phyloP scores from a whole-genome alignment of 2,329 filamentous ascomycete species.

The Amauroascus verrucosus region DNA sequence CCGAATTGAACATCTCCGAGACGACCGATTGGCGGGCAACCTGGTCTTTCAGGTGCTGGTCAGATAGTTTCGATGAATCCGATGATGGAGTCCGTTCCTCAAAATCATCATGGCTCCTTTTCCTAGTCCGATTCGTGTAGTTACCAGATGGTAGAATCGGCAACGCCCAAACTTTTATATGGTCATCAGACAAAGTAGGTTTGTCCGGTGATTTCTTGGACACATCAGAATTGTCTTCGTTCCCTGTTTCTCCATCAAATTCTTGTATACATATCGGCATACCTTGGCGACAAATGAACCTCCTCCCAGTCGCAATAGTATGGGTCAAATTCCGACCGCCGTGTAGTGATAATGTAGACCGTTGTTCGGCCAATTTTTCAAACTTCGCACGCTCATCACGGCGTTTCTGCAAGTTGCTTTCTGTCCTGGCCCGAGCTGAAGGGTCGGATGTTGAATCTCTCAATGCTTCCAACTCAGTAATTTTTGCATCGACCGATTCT shows the following conservation, averaged over 20 bases:
- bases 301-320: slow-evolving; percentile 62
- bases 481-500: slow-evolving; percentile 29
- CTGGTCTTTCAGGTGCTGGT: neutral
- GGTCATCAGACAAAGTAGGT: slow-evolving; percentile 65
- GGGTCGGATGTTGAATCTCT: slow-evolving; percentile 16
- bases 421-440: neutral
- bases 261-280: slow-evolving; percentile 65
- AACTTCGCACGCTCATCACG: neutral
- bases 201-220: slow-evolving; percentile 25
- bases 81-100: slow-evolving; percentile 19
- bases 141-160: slow-evolving; percentile 39
- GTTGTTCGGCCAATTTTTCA: slow-evolving; percentile 10
- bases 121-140: slow-evolving; percentile 28
- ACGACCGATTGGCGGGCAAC: slow-evolving; percentile 51
- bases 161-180: slow-evolving; percentile 77
- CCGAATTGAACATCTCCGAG: slow-evolving; percentile 67
- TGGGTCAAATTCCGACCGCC: slow-evolving; percentile 61
- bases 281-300: slow-evolving; percentile 77
- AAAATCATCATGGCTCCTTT: slow-evolving; percentile 44
- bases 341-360: slow-evolving; percentile 53
- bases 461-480: slow-evolving; percentile 5
- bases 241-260: slow-evolving; percentile 37
- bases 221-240: slow-evolving; percentile 17
- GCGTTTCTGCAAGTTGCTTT: neutral
- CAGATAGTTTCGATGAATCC: neutral